Base-by-base conservation (phyloP, 2,329 filamentous ascomycete species). In the Ilyonectria sp. region DNA sequence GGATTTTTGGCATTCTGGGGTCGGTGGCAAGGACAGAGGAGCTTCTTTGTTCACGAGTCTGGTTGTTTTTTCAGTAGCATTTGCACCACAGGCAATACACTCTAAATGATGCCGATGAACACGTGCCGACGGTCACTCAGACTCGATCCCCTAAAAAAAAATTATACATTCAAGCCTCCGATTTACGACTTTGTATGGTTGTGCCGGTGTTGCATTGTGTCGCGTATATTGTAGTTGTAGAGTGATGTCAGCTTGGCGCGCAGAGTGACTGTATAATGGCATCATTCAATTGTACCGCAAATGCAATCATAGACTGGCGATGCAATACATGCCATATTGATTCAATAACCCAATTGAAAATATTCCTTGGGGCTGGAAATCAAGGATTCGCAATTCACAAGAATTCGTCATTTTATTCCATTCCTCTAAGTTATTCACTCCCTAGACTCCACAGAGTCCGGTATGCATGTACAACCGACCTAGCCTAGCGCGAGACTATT, bases 11-110 rank as follows among this genome's bases (percentile, higher is more conserved):
- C 78, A 82, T 81, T 80, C 69, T 76, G 77, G 79, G 74, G 76
- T 76, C 70, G 72, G 72, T 78, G 78, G 79, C 76, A 77, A 76
- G 75, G 76, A 77, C 73, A 78, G 74, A 77, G 75, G 75, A 76
- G 75, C 76, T 77, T 75, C 75, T 76, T 77, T 78, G 77, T 79
- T 78, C 75, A 75, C 72, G 69, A 78, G 77, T 77, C 75, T 76
- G 79, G 76, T 79, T 81, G 78, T 80, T 82, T 81, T 79, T 81
- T 79, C 74, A 77, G 74, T 81, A 82, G 82, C 79, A 82, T 79
- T 75, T 77, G 74, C 76, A 77, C 75, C 74, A 78, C 75, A 78
- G 77, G 78, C 78, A 80, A 79, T 80, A 75, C 76, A 78, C 78
- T 78, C 73, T 79, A 77, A 74, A 79, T 79, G 76, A 76, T 79